A percentile compares a stretch with the other conserved stretches of the same genome.
phyloP scores from a whole-genome alignment of 1,139 yeast genomes.

The Taphrina sp. region DNA sequence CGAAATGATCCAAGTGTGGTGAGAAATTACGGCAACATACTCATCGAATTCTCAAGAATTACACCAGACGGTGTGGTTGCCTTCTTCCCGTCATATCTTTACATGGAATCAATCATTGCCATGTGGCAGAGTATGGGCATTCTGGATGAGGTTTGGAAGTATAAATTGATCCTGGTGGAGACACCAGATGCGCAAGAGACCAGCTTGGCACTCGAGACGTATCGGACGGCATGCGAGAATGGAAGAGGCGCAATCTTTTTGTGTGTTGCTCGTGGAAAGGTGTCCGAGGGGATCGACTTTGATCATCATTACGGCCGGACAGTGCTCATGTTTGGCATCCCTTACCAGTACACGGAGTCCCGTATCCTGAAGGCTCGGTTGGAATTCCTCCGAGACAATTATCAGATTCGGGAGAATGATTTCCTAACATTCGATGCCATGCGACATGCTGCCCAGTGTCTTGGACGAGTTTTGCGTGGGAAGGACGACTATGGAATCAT shows the following conservation, averaged over 20 bases:
- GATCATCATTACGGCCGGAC: constrained; percentile 98
- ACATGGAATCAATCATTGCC: constrained; percentile 85
- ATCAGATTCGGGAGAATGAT: constrained; percentile 87
- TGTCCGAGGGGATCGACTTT: constrained; percentile 97
- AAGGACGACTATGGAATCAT: constrained; percentile 97
- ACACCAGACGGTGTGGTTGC: constrained; percentile 99
- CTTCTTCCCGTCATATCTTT: constrained; percentile 90
- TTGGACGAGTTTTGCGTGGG: constrained; percentile 95
- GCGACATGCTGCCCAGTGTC: constrained; percentile 99
- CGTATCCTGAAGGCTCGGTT: constrained; percentile 90
- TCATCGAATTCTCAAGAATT: constrained; percentile 87
- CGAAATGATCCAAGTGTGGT: constrained; percentile 97
- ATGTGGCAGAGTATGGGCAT: constrained; percentile 99
- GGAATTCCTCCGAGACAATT: constrained; percentile 89
- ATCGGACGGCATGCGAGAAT: constrained; percentile 92
- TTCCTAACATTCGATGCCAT: constrained; percentile 96
- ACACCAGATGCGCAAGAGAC: constrained; percentile 99
- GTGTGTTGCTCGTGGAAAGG: constrained; percentile 98
- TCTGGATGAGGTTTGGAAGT: constrained; percentile 96
- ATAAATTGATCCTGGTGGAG: constrained; percentile 90
- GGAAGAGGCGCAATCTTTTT: constrained; percentile 96
- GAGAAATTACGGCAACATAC: constrained; percentile 87
- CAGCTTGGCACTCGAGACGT: constrained; percentile 88
- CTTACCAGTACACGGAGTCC: constrained; percentile 97
- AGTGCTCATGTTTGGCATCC: constrained; percentile 94